A percentile compares a stretch with the other conserved stretches of the same genome.
Conservation (phyloP, 2,329 filamentous ascomycete genomes). For the Colletotrichum spinosum region DNA sequence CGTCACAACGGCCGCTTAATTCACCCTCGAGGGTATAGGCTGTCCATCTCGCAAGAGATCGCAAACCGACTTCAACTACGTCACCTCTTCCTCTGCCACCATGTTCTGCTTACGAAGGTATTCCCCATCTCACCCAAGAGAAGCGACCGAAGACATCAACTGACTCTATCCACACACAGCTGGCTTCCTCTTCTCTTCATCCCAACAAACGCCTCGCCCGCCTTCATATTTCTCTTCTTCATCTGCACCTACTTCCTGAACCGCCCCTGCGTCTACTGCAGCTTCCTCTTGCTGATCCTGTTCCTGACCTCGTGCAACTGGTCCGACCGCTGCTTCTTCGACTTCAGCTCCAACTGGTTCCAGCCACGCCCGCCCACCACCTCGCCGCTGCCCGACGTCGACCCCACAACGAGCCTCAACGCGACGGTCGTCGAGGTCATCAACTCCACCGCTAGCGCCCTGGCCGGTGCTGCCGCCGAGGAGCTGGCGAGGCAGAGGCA, state of each 20-base stretch:
- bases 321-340: conserved; percentile 92
- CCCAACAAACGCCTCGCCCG: conserved; percentile 84
- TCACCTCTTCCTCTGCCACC: conserved; percentile 33
- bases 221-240: conserved; percentile 90
- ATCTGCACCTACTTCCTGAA: conserved; percentile 96
- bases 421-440: conserved; percentile 66
- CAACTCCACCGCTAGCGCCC: conserved; percentile 76
- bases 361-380: conserved; percentile 72
- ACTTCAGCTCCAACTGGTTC: conserved; percentile 94
- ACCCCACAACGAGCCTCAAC: conserved; percentile 54
- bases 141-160: conserved; percentile 23
- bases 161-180: conserved; percentile 54
- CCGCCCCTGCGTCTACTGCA: conserved; percentile 97
- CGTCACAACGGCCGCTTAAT: no score
- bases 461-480: conserved; percentile 76
- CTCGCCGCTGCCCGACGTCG: conserved; percentile 43
- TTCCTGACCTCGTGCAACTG: conserved; percentile 93
- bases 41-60: conserved; percentile 9
- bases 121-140: conserved; percentile 13
- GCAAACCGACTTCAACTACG: conserved; percentile 11
- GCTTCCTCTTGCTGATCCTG: conserved; percentile 92
- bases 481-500: conserved; percentile 65
- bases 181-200: conserved; percentile 92
- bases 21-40: no score
- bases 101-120: conserved; percentile 76